phyloP scores from a whole-genome alignment of 768 basidiomycete species.

The Podaxis rugospora region DNA sequence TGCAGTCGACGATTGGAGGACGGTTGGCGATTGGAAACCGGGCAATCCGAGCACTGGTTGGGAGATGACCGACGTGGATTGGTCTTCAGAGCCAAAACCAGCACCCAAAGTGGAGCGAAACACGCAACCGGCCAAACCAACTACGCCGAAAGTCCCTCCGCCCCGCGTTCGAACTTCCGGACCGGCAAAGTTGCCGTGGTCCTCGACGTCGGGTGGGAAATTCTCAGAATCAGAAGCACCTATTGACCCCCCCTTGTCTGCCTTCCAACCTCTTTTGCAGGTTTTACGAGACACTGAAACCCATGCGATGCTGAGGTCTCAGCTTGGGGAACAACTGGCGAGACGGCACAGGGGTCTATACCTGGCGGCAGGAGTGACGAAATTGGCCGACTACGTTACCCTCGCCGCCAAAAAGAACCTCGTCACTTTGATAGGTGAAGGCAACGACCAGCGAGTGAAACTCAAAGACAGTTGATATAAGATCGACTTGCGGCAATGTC shows the following conservation, averaged over 20 bases:
- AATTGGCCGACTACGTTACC: conserved; percentile 8
- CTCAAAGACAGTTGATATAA: not conserved
- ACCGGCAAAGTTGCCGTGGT: not conserved
- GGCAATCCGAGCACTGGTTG: not conserved
- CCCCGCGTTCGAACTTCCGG: not conserved
- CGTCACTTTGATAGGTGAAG: not conserved
- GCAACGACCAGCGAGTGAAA: not conserved
- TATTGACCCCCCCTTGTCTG: not conserved
- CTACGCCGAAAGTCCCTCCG: not conserved
- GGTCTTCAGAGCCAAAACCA: not conserved
- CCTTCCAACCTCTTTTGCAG: not conserved
- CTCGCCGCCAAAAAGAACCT: conserved; percentile 7
- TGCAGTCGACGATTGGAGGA: not conserved
- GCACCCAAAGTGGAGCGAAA: not conserved
- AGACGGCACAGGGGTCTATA: conserved; percentile 3
- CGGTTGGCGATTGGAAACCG: not conserved
- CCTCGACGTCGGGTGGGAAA: not conserved
- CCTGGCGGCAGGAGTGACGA: conserved; percentile 5
- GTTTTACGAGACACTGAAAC: not conserved
- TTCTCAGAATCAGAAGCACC: not conserved
- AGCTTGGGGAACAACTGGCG: conserved; percentile 1
- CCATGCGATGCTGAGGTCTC: not conserved
- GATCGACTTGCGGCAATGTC: not conserved
- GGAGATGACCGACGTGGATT: not conserved
- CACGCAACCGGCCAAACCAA: not conserved